These are phyloP conservation scores for Auricularia sp. DNA, from an alignment of 768 basidiomycete species.

Conservation along the genomic window DNA sequence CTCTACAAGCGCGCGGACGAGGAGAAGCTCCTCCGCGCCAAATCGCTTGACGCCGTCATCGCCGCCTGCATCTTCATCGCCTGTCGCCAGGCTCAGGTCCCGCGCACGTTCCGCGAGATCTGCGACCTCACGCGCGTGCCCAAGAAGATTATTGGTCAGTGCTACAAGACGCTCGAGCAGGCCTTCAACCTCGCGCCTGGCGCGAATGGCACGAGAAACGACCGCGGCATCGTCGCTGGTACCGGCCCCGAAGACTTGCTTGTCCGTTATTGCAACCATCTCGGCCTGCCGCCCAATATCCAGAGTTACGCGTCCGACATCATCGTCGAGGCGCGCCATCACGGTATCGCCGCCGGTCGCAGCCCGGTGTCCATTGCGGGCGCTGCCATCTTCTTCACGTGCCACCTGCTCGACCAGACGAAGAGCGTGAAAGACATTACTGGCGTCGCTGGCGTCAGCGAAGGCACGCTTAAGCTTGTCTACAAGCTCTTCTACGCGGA, in stretches of 20 bases:
- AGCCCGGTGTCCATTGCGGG: constrained; percentile 98
- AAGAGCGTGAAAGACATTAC: constrained; percentile 82
- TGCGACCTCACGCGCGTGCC: constrained; percentile 87
- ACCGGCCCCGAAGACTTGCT: constrained; percentile 74
- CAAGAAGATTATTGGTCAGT: constrained; percentile 92
- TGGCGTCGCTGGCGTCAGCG: constrained; percentile 85
- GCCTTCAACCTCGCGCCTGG: constrained; percentile 84
- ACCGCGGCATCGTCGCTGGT: not conserved
- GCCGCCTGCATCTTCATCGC: constrained; percentile 98
- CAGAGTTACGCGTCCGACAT: constrained; percentile 78
- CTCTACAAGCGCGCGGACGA: constrained; percentile 96
- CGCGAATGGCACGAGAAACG: constrained; percentile 34
- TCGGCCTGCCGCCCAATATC: constrained; percentile 73
- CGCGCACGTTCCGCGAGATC: constrained; percentile 91
- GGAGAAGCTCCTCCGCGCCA: constrained; percentile 84
- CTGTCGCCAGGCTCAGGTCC: constrained; percentile 90
- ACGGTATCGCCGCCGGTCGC: constrained; percentile 86
- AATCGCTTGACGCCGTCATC: constrained; percentile 85
- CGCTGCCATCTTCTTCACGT: constrained; percentile 90
- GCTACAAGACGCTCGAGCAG: constrained; percentile 79
- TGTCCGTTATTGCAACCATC: constrained; percentile 88
- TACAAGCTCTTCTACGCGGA: constrained; percentile 69
- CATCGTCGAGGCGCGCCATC: constrained; percentile 66
- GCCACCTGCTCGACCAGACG: constrained; percentile 61
- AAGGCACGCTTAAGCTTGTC: constrained; percentile 88